Conservation (phyloP, 148 eudicot species). For the Arbutus unedo region DNA sequence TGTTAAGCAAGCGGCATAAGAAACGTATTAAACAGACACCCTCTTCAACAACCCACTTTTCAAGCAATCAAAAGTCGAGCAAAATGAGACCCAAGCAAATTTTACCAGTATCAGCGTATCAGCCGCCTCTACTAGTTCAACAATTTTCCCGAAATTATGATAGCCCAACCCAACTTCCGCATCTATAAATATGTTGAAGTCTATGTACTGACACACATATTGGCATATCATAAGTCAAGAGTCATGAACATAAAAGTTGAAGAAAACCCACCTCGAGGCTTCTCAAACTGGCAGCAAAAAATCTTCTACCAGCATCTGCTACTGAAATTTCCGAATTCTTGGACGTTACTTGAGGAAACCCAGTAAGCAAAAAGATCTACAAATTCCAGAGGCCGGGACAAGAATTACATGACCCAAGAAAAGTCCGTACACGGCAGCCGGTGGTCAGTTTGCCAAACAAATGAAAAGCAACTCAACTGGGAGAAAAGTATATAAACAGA, state of each 20-base stretch:
- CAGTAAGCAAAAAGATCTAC: neutral
- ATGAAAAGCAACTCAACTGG: neutral
- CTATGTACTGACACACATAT: neutral
- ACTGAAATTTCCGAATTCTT: neutral
- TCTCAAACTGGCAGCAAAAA: conserved; percentile 14
- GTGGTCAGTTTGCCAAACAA: neutral
- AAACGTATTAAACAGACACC: neutral
- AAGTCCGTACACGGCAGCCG: conserved; percentile 12
- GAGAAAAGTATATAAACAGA: neutral
- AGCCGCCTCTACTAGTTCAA: neutral
- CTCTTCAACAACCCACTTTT: conserved; percentile 9
- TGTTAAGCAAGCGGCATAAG: neutral
- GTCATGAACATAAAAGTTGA: neutral
- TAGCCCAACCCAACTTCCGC: neutral
- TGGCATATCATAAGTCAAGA: neutral
- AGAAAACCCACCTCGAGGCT: conserved; percentile 4
- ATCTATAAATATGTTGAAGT: neutral
- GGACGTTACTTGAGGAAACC: neutral
- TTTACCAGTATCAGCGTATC: neutral
- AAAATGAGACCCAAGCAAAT: neutral
- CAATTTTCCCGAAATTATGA: neutral
- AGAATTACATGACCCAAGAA: neutral
- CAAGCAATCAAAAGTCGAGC: neutral
- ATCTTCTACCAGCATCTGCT: neutral
- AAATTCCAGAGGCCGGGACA: neutral